These are phyloP conservation scores for Rhizoclosmatium globosum DNA, from an alignment of 192 early-diverging fungal species.

Conservation along the genomic window DNA sequence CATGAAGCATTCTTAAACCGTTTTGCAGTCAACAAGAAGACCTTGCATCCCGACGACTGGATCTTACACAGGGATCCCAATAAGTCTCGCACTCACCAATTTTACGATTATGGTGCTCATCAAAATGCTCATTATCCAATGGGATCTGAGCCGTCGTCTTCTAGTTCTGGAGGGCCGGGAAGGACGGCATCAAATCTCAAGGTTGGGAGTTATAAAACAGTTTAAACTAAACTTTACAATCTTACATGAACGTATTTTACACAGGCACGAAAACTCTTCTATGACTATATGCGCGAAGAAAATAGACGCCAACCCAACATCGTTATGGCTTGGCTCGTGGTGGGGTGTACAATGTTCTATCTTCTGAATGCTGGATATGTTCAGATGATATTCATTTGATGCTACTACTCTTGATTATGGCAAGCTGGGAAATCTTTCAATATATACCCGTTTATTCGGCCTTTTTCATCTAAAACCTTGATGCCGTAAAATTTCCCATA, in stretches of 20 bases:
- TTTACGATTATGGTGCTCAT: conserved; percentile 45
- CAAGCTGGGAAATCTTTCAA: too few relatives aligned
- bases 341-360: conserved; percentile 37
- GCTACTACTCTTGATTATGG: too few relatives aligned
- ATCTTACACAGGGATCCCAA: conserved; percentile 42
- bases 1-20: background rate
- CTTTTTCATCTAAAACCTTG: background rate
- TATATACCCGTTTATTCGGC: too few relatives aligned
- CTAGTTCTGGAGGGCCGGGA: background rate
- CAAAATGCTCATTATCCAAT: conserved; percentile 45
- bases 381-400: conserved; percentile 44
- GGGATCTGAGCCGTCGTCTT: background rate
- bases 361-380: conserved; percentile 41
- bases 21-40: conserved; percentile 4
- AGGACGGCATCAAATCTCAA: background rate
- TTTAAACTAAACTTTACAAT: background rate
- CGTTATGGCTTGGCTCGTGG: conserved; percentile 13
- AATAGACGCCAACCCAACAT: conserved; percentile 24
- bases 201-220: background rate
- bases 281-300: conserved; percentile 33
- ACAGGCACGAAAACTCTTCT: conserved; percentile 31
- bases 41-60: conserved; percentile 55
- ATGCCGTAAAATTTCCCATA: background rate
- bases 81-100: background rate
- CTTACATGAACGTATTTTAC: conserved; percentile 5